phyloP scores from a whole-genome alignment of 257 asterid species.

The Przewalskia tangutica region DNA sequence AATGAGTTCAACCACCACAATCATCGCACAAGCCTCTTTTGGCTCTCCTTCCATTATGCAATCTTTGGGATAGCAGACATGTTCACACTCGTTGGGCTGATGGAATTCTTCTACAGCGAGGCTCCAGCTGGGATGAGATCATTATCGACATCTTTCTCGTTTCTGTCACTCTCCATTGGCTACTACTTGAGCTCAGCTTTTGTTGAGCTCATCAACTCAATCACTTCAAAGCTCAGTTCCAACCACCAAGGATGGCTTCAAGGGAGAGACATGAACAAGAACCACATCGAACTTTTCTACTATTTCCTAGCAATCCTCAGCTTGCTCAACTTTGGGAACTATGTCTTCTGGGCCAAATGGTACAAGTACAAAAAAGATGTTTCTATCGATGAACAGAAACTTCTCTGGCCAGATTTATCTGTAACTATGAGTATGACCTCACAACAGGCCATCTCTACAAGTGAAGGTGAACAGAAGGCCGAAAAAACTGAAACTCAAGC shows the following conservation, averaged over 20 bases:
- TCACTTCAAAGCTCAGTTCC: constrained; percentile 30
- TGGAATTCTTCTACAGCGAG: constrained; percentile 66
- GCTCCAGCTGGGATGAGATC: constrained; percentile 80
- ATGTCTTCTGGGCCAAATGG: constrained; percentile 56
- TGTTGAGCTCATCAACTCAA: constrained; percentile 46
- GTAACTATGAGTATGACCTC: background rate
- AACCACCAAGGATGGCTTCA: constrained; percentile 58
- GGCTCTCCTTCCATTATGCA: constrained; percentile 54
- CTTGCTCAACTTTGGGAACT: constrained; percentile 45
- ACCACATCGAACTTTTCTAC: constrained; percentile 40
- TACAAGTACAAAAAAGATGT: constrained; percentile 43
- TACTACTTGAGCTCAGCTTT: constrained; percentile 57
- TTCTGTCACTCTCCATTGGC: constrained; percentile 53
- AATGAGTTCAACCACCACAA: constrained; percentile 25
- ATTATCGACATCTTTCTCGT: constrained; percentile 56
- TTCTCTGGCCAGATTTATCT: background rate
- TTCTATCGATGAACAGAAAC: background rate
- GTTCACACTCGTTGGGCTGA: constrained; percentile 65
- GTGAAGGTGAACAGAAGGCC: background rate
- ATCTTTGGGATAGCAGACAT: constrained; percentile 74
- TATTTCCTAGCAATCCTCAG: constrained; percentile 78
- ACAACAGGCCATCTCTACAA: constrained; percentile 2
- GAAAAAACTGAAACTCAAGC: background rate
- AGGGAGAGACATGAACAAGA: constrained; percentile 43
- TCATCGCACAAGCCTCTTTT: constrained; percentile 40